Percentiles rank a stretch among this genome's conserved stretches.
Conservation (phyloP, 1,284 basidiomycete species). For the Ustilago crameri region DNA sequence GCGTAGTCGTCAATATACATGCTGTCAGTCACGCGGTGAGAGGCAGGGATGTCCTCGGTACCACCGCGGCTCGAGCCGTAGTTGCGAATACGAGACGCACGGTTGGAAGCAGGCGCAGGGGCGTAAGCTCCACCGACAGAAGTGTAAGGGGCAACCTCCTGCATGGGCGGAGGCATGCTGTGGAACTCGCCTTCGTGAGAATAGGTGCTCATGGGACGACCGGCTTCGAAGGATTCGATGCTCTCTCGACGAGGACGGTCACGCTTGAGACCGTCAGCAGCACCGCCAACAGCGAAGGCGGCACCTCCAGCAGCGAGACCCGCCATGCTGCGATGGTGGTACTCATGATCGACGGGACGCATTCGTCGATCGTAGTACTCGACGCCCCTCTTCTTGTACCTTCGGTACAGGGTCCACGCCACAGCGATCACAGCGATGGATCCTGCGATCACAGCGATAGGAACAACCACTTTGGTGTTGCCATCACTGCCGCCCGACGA, state of each 20-base stretch:
- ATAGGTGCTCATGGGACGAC: slow-evolving; percentile 37
- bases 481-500: slow-evolving; percentile 22
- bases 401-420: slow-evolving; percentile 29
- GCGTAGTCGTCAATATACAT: slow-evolving; percentile 28
- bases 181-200: slow-evolving; percentile 25
- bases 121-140: slow-evolving; percentile 22
- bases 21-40: slow-evolving; percentile 23
- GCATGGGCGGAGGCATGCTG: slow-evolving; percentile 36
- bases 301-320: slow-evolving; percentile 22
- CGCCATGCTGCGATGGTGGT: slow-evolving; percentile 26
- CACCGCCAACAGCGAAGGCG: slow-evolving; percentile 43
- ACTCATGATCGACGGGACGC: slow-evolving; percentile 19
- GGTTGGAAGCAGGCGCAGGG: background rate
- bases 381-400: slow-evolving; percentile 13
- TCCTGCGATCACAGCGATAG: slow-evolving; percentile 44
- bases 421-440: slow-evolving; percentile 33
- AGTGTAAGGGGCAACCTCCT: slow-evolving; percentile 32
- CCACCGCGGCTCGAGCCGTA: slow-evolving; percentile 33
- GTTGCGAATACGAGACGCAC: slow-evolving; percentile 23
- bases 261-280: slow-evolving; percentile 24
- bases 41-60: slow-evolving; percentile 14
- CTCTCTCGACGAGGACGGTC: slow-evolving; percentile 34
- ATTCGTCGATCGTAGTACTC: slow-evolving; percentile 26
- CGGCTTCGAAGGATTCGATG: slow-evolving; percentile 32
- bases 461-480: slow-evolving; percentile 47